Evolutionary conservation across 2,329 filamentous ascomycete species (phyloP).

Genomic region (Ophiostoma ulmi): DNA sequence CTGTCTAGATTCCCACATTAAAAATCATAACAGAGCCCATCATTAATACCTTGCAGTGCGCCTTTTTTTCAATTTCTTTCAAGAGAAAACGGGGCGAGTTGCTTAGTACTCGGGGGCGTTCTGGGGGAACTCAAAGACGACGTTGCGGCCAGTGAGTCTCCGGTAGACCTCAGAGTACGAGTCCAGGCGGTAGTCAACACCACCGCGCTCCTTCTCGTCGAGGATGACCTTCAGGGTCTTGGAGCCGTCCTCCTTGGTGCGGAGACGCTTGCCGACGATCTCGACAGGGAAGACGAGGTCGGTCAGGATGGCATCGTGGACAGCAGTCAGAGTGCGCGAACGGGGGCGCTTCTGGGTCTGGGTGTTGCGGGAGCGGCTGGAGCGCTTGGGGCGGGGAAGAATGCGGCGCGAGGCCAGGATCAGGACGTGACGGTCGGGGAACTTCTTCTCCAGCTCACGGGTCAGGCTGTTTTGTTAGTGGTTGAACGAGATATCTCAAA

Average conservation of each 20-base stretch:
- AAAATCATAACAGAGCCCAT: constrained; percentile 7
- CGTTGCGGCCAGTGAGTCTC: constrained; percentile 90
- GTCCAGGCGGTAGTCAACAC: constrained; percentile 98
- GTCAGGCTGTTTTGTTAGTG: constrained; percentile 62
- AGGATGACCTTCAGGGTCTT: constrained; percentile 99
- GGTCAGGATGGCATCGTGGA: constrained; percentile 96
- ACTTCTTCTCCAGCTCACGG: constrained; percentile 99
- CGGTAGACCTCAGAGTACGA: constrained; percentile 99
- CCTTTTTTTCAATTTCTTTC: background rate
- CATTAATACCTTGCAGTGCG: background rate
- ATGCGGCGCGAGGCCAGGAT: constrained; percentile 99
- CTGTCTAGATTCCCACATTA: constrained; percentile 12
- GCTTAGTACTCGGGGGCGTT: constrained; percentile 74
- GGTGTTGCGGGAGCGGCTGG: constrained; percentile 89
- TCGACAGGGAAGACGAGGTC: constrained; percentile 99
- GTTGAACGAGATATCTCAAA: no score
- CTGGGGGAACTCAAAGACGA: constrained; percentile 98
- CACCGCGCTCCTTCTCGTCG: constrained; percentile 99
- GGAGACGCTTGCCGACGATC: constrained; percentile 98
- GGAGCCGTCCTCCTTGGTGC: constrained; percentile 97
- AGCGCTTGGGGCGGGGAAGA: constrained; percentile 96
- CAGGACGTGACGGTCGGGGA: constrained; percentile 99
- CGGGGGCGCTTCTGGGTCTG: constrained; percentile 99
- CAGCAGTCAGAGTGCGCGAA: constrained; percentile 93
- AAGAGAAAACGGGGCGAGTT: constrained; percentile 14